Base-by-base conservation (phyloP, 371 early-diverging fungal species). In the Mucor saturninus region DNA sequence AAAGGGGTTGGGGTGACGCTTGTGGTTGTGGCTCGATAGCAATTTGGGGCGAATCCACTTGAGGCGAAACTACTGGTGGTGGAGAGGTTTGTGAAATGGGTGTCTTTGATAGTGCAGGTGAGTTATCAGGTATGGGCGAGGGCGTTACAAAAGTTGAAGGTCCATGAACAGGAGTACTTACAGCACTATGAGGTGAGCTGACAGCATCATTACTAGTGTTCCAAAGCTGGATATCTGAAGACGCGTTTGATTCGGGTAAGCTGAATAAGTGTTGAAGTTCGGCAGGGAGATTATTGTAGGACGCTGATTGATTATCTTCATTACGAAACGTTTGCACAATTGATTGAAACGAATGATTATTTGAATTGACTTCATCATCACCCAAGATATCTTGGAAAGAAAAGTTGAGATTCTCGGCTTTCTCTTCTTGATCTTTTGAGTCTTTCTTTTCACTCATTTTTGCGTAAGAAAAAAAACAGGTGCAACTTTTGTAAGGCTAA, bases 241-340 rank as follows among this genome's bases (percentile, higher is more conserved):
- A 42, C 43, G 42, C 42, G 30, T 52, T 42, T 21, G 53, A 21
- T n/a, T 43, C 43, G 40, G 61, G 43, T 28, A 61, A 35, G 38
- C 65, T 62, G 42, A 72, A 72, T 26, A 76, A 40, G 29, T 73
- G 73, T 6, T 76, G 76, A 2, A 76, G 55, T 66, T 73, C 76
- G 15, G 69, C 67, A 54, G 76, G 76, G 6, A 76, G 49, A 52
- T 71, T 66, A 15, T 68, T 66, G 43, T 65, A 75, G 3, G 71
- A 68, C 11, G 57, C 57, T 9, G 66, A 59, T 37, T 68, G 64
- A 35, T 59, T 54, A 28, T 57, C 56, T 38, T 62, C 64, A 48
- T 65, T 62, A 42, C 55, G 39, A 51, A 61, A 63, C 7, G 63
- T 63, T 35, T 48, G 49, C 2, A 58, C 58, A 38, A 58, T 58